phyloP scores from a whole-genome alignment of 202 grass and related monocot species.

The Digitaria exilis region DNA sequence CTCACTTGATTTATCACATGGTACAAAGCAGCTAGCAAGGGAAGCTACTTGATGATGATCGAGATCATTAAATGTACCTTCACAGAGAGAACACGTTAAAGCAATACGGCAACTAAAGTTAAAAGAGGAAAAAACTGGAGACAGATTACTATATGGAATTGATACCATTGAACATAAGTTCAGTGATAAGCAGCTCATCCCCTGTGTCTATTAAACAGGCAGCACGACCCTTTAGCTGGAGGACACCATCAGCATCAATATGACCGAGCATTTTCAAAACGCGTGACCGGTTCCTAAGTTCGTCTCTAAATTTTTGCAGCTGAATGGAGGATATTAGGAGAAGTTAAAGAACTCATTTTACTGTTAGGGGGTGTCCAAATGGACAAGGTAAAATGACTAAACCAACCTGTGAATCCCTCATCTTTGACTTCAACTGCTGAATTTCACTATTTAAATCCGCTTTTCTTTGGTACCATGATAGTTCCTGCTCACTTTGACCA shows the following conservation, averaged over 20 bases:
- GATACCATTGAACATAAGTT: slow-evolving; percentile 98
- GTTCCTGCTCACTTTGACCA: slow-evolving; percentile 90
- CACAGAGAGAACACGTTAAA: slow-evolving; percentile 20
- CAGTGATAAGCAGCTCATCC: slow-evolving; percentile 97
- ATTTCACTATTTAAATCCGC: slow-evolving; percentile 95
- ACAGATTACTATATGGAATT: neutral
- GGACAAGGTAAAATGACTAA: slow-evolving; percentile 22
- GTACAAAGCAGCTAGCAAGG: slow-evolving; percentile 89
- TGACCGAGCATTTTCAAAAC: slow-evolving; percentile 99
- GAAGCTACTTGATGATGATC: slow-evolving; percentile 98
- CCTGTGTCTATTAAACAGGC: slow-evolving; percentile 98
- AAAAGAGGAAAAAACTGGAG: neutral
- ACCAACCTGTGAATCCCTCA: slow-evolving; percentile 90
- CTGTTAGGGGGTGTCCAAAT: slow-evolving; percentile 30
- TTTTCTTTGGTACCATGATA: slow-evolving; percentile 93
- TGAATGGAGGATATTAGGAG: slow-evolving; percentile 32
- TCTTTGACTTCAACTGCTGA: slow-evolving; percentile 85
- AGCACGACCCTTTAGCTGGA: slow-evolving; percentile 94
- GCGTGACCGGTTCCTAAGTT: slow-evolving; percentile 87
- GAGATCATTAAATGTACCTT: slow-evolving; percentile 98
- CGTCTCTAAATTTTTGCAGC: slow-evolving; percentile 98
- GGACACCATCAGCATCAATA: slow-evolving; percentile 92
- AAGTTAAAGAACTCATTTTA: slow-evolving; percentile 28
- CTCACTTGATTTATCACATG: slow-evolving; percentile 97
- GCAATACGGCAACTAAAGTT: slow-evolving; percentile 23